phyloP scores from a whole-genome alignment of 1,139 yeast species.

The Torulaspora globosa region DNA sequence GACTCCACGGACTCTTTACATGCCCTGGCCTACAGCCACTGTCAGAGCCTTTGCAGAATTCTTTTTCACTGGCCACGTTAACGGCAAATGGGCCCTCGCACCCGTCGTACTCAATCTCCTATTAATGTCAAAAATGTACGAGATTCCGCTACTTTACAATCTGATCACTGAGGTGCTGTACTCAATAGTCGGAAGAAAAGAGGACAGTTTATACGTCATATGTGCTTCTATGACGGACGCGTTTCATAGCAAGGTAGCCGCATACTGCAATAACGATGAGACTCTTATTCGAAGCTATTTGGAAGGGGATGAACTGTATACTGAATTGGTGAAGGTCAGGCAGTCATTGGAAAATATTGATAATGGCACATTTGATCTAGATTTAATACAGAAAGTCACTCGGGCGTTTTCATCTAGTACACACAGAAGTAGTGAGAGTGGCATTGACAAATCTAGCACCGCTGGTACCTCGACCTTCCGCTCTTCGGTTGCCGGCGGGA shows the following conservation, averaged over 20 bases:
- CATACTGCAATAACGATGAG: slow-evolving; percentile 24
- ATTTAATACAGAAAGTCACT: slow-evolving; percentile 48
- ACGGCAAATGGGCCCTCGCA: slow-evolving; percentile 62
- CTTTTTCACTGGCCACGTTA: slow-evolving; percentile 73
- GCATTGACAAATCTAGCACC: slow-evolving; percentile 12
- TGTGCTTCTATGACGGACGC: slow-evolving; percentile 28
- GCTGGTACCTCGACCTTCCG: slow-evolving; percentile 12
- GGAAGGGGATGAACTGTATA: slow-evolving; percentile 23
- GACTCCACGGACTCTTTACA: slow-evolving; percentile 61
- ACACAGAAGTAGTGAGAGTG: slow-evolving; percentile 20
- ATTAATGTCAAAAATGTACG: slow-evolving; percentile 57
- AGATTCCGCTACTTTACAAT: slow-evolving; percentile 65
- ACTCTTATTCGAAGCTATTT: slow-evolving; percentile 42
- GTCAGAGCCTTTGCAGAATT: slow-evolving; percentile 67
- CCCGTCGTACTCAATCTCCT: slow-evolving; percentile 67
- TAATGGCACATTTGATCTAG: slow-evolving; percentile 60
- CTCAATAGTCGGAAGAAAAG: slow-evolving; percentile 64
- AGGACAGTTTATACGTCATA: slow-evolving; percentile 47
- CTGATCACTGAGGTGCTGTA: slow-evolving; percentile 63
- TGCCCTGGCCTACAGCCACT: slow-evolving; percentile 61
- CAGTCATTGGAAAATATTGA: slow-evolving; percentile 44
- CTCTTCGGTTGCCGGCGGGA: slow-evolving; percentile 5
- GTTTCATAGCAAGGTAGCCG: slow-evolving; percentile 23
- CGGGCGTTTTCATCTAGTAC: slow-evolving; percentile 29
- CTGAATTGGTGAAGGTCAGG: slow-evolving; percentile 24